Conservation (phyloP, 768 basidiomycete genomes). For the Termitomyces sp. region DNA sequence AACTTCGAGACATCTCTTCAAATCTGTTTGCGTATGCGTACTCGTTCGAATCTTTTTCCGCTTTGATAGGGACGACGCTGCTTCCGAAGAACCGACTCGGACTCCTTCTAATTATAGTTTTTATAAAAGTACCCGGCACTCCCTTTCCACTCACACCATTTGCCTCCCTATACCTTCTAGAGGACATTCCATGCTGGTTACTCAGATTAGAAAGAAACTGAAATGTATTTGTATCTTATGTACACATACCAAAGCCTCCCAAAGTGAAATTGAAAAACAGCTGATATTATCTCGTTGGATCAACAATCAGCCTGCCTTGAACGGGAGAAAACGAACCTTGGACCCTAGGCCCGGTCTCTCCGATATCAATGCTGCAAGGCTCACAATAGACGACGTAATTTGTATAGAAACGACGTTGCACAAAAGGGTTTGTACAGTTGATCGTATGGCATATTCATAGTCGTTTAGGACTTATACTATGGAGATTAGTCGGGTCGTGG, state of each 20-base stretch:
- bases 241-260: neutral
- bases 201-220: neutral
- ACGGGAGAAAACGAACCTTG: neutral
- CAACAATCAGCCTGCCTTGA: neutral
- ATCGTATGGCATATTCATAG: neutral
- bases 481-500: neutral
- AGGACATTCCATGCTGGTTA: neutral
- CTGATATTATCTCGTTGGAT: neutral
- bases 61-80: slow-evolving; percentile 4
- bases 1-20: neutral
- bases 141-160: neutral
- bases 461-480: too few species aligned
- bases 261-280: neutral
- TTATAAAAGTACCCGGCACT: neutral
- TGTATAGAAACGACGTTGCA: neutral
- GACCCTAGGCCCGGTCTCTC: neutral
- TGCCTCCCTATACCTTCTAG: neutral
- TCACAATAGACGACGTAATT: neutral
- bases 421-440: too few species aligned
- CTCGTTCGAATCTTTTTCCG: neutral
- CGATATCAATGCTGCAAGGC: neutral
- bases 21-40: neutral
- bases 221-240: slow-evolving; percentile 1
- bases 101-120: neutral
- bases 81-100: neutral